A percentile compares a stretch with the other conserved stretches of the same genome.
Evolutionary conservation across 169 alveolate genomes (phyloP).

Genomic region (Plasmodium chabaudi): DNA sequence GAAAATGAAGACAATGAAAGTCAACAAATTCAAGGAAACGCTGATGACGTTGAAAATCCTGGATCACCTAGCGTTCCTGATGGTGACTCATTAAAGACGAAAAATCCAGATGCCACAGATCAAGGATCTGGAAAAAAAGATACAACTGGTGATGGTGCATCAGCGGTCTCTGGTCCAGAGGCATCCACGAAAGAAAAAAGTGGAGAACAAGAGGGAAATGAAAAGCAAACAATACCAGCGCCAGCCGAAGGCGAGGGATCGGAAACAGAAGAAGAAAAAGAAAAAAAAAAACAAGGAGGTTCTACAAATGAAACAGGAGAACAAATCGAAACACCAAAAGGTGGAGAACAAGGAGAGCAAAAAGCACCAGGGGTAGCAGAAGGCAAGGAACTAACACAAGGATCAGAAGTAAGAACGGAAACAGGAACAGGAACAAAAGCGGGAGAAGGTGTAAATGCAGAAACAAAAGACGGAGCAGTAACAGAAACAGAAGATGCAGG

Average conservation of each 20-base stretch:
- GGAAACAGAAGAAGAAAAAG: not conserved
- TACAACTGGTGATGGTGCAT: not conserved
- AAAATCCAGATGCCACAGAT: not conserved
- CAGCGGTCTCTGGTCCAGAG: not conserved
- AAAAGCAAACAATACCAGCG: not conserved
- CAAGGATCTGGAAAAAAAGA: not conserved
- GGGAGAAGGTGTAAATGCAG: not conserved
- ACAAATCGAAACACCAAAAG: not conserved
- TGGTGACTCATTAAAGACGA: not conserved
- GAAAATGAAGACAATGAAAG: not conserved
- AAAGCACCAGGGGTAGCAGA: not conserved
- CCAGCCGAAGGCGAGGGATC: too few species aligned
- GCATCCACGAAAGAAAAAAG: not conserved
- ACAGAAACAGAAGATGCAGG: too few species aligned
- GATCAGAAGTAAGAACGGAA: not conserved
- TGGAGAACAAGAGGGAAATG: not conserved
- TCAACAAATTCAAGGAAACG: not conserved
- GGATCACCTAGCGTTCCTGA: not conserved
- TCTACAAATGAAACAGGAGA: not conserved
- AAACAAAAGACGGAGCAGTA: not conserved
- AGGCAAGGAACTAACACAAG: not conserved
- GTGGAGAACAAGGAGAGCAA: not conserved
- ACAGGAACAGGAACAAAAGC: not conserved
- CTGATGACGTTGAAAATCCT: not conserved
- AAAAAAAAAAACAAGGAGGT: not conserved